Base-by-base conservation (phyloP, 2,329 filamentous ascomycete genomes). In the Fusarium sp. region DNA sequence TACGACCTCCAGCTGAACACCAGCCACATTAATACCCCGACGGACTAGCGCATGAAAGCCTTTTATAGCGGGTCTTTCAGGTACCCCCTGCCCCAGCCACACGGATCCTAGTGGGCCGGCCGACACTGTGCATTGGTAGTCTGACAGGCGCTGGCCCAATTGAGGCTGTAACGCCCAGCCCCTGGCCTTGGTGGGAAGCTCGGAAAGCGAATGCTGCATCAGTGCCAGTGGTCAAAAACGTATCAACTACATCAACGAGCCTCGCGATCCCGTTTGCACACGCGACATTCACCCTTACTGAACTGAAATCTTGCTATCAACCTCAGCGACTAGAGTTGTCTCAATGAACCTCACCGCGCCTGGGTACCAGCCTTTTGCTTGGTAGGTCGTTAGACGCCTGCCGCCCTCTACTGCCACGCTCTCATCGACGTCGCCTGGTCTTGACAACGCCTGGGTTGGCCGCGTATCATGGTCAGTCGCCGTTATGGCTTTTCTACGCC, bases 401-500 rank as follows among this genome's bases (percentile, higher is more conserved):
- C 65, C 65, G 54, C 68, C 60, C 47, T 65, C 61, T 26, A 47
- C 53, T 63, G 43, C 52, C 28, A 70, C 67, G 46, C 45, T 64
- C 56, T 65, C 60, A 36, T 55, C 61, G n/a, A 53, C 54, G 64
- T 54, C 67, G 46, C 50, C 58, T 69, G 53, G 63, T 59, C 55
- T 69, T 56, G 64, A 65, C 55, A 66, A 57, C 66, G 63, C 63
- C 65, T 57, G 58, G 73, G 67, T 70, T 72, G 72, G 71, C 74
- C 61, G 71, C 72, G 72, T 77, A 79, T 68, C 76, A 83, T 82
- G 80, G 80, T 66, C 77, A 76, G 73, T 75, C 75, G 77, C 76
- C 76, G 80, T 69, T 74, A 89, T 89, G 87, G 86, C 87, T 75
- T 87, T 89, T 73, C 81, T 89, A 80, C 87, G 87, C 80, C 87